phyloP scores from a whole-genome alignment of 164 flowering plant genomes.

The Magnolia changhungtana region DNA sequence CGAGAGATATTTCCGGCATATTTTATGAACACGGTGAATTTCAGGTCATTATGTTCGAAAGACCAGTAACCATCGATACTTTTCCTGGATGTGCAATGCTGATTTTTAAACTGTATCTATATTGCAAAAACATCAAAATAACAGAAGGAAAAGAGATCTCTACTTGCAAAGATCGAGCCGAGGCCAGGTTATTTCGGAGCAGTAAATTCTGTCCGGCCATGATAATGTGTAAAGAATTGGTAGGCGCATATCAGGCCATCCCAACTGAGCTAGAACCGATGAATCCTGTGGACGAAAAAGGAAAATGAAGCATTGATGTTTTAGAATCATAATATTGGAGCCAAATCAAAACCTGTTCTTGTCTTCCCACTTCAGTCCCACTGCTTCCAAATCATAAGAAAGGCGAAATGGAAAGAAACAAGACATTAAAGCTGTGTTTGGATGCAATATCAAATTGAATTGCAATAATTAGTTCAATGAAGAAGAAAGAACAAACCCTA shows the following conservation, averaged over 20 bases:
- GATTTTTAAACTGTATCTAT: background rate
- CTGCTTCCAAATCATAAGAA: background rate
- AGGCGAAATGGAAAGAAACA: background rate
- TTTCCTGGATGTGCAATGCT: background rate
- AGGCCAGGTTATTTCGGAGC: constrained; percentile 97
- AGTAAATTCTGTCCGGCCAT: constrained; percentile 91
- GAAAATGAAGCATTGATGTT: background rate
- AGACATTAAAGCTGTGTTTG: background rate
- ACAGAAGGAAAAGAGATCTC: constrained; percentile 6
- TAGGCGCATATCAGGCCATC: constrained; percentile 99
- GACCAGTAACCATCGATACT: background rate
- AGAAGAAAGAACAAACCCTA: no score
- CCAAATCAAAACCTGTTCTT: background rate
- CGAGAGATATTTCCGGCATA: no score
- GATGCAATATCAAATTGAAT: background rate
- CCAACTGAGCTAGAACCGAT: constrained; percentile 86
- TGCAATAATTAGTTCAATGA: background rate
- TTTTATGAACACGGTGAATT: no score
- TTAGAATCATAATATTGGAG: background rate
- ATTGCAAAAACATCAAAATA: background rate
- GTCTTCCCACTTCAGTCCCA: background rate
- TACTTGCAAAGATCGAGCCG: constrained; percentile 99
- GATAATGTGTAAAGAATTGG: constrained; percentile 95
- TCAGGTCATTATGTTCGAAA: background rate
- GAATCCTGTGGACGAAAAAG: constrained; percentile 63